These are phyloP conservation scores for Erythrophleum fordii DNA, from an alignment of 306 rosid species.

Conservation along the genomic window DNA sequence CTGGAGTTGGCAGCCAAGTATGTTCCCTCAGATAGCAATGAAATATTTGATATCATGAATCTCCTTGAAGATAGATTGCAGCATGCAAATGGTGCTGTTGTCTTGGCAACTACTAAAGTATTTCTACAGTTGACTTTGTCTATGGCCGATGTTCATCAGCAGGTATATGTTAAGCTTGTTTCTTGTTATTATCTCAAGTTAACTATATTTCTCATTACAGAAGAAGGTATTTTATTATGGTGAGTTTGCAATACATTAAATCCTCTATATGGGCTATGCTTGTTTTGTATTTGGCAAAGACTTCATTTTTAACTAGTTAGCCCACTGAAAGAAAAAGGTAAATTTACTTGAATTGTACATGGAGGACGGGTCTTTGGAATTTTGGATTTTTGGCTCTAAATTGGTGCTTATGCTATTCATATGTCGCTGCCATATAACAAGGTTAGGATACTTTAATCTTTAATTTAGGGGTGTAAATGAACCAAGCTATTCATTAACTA, in stretches of 20 bases:
- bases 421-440: too few species aligned
- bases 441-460: too few species aligned
- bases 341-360: neutral
- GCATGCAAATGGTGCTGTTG: constrained; percentile 99
- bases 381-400: constrained; percentile 25
- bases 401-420: neutral
- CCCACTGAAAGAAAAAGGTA: neutral
- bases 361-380: constrained; percentile 18
- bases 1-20: constrained; percentile 90
- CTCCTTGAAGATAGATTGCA: constrained; percentile 99
- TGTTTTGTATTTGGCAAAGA: constrained; percentile 29
- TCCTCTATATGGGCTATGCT: constrained; percentile 5
- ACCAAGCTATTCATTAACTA: too few species aligned
- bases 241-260: constrained; percentile 2
- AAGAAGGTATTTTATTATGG: neutral
- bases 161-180: constrained; percentile 58
- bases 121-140: constrained; percentile 96
- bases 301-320: constrained; percentile 19
- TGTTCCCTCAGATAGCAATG: constrained; percentile 80
- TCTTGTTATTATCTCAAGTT: constrained; percentile 18
- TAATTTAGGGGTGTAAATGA: too few species aligned
- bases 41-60: constrained; percentile 97
- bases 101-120: constrained; percentile 90
- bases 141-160: constrained; percentile 99
- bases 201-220: constrained; percentile 16